Base-by-base conservation (phyloP, 352 stramenopile genomes). In the Globisporangium splendens region DNA sequence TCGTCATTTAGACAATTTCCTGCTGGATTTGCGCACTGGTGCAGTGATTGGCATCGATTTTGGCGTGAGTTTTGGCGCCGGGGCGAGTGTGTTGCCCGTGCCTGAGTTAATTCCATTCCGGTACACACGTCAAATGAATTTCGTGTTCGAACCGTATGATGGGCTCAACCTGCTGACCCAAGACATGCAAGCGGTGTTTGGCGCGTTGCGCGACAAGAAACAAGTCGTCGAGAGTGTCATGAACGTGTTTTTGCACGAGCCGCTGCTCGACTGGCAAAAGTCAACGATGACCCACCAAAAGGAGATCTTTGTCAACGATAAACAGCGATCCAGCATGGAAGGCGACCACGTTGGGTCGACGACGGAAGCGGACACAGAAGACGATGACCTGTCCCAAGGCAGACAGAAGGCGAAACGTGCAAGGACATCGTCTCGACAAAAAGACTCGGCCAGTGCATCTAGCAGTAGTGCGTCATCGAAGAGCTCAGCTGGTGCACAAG, bases 241-340 rank as follows among this genome's bases (percentile, higher is more conserved):
- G 85, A 92, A 96, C 52, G 85, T 97, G 14, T 97, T 97, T 62
- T 58, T 97, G 44, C 83, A 96, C 56, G 91, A 97, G 39, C 91
- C 91, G 8, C 69, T 97, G n/a, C 65, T 97, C 43, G 90, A 97
- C 65, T 97, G 90, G 90, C 79, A 88, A 55, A 76, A 90, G 39
- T 83, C 75, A 3, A 89, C 74, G 7, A 84, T 75, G 46, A 89
- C 69, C 2, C 65, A 88, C 41, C 70, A 88, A 59, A 74, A 75
- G 39, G 72, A 70, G 53, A 72, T 92, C 20, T 90, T 89, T 61
- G 59, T 68, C 10, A 54, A 41, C 18, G 44, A 21, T 31, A 58
- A 54, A 17, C 50, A 31, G n/a, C 50, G 59, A 2, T 46, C 33
- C 7, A 44, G 51, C 7, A 20, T 20, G 13, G 52, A 61, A 58